A percentile compares a stretch with the other conserved stretches of the same genome.
Conservation (phyloP, 106 monocot genomes). For the Platanthera zijinensis region DNA sequence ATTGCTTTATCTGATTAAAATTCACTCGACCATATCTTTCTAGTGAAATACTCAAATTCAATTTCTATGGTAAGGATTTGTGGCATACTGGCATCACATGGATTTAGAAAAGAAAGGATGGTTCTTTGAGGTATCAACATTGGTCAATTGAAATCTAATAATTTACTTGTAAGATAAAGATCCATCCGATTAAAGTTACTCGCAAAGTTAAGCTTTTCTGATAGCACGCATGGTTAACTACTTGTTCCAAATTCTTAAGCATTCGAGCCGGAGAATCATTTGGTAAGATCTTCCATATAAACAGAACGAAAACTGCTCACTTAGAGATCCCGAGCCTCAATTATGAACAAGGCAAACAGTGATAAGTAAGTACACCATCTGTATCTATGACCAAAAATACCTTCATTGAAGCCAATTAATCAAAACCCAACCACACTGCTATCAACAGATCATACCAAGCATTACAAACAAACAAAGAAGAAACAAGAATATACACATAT, state of each 20-base stretch:
- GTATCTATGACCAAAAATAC: neutral
- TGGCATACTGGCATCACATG: neutral
- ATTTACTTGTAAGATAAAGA: neutral
- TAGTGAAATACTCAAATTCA: neutral
- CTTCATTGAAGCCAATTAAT: neutral
- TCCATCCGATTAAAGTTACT: neutral
- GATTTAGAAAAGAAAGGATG: neutral
- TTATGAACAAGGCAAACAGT: neutral
- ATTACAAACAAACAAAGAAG: neutral
- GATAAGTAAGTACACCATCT: neutral
- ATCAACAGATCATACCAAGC: neutral
- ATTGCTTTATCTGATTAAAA: neutral
- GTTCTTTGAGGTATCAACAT: neutral
- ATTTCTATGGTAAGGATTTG: neutral
- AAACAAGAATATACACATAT: neutral
- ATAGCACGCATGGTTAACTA: neutral
- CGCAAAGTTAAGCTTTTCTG: neutral
- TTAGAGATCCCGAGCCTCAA: neutral
- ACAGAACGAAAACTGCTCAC: neutral
- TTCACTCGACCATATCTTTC: neutral
- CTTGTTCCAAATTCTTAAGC: neutral
- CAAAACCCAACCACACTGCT: neutral
- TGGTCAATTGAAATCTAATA: neutral
- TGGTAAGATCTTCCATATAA: neutral
- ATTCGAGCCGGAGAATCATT: neutral